phyloP scores from a whole-genome alignment of 352 stramenopile species.

The Pythium brachiatum region DNA sequence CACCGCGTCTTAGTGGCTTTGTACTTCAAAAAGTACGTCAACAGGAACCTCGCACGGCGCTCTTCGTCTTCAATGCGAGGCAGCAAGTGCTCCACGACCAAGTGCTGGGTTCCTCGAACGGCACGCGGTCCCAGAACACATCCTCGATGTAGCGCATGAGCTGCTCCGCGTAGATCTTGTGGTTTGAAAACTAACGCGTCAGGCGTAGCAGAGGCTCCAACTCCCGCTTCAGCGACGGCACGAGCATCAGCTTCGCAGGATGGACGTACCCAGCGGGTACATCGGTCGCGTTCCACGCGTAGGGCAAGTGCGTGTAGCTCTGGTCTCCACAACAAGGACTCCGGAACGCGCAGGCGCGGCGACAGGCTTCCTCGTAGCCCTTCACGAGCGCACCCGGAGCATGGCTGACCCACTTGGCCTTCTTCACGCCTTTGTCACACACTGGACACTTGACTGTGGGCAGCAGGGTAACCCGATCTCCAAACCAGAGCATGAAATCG shows the following conservation, averaged over 20 bases:
- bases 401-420: conserved; percentile 14
- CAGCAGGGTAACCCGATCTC: conserved; percentile 11
- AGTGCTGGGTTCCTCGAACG: conserved; percentile 8
- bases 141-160: conserved; percentile 14
- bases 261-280: neutral
- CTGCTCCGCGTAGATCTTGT: conserved; percentile 5
- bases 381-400: neutral
- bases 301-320: conserved; percentile 22
- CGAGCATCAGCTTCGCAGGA: neutral
- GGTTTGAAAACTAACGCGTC: conserved; percentile 5
- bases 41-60: conserved; percentile 21
- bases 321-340: conserved; percentile 25
- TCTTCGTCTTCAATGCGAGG: conserved; percentile 18
- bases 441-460: conserved; percentile 24
- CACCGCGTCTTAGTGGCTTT: conserved; percentile 18
- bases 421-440: conserved; percentile 21
- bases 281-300: neutral
- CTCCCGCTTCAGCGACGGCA: conserved; percentile 3
- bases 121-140: conserved; percentile 12
- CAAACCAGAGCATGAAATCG: neutral
- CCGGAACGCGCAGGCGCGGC: conserved; percentile 21
- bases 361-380: conserved; percentile 13
- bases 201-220: neutral
- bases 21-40: conserved; percentile 25
- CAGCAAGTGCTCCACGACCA: conserved; percentile 21